These are phyloP conservation scores for Solanum aculeatissimum DNA, from an alignment of 305 asterid species.

Conservation along the genomic window DNA sequence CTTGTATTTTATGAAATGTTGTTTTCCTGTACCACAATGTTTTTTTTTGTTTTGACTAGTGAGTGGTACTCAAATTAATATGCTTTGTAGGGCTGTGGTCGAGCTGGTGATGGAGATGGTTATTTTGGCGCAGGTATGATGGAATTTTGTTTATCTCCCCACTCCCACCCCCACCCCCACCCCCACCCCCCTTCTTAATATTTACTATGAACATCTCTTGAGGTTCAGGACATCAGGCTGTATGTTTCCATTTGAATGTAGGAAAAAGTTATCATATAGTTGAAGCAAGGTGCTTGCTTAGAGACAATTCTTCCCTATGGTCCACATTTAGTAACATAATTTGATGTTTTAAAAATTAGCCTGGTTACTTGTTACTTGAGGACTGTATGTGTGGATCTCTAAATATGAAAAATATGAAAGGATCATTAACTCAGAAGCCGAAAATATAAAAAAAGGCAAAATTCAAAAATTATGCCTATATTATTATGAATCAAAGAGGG, in stretches of 20 bases:
- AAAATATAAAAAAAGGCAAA: neutral
- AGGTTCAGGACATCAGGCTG: neutral
- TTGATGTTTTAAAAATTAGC: neutral
- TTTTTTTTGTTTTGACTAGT: neutral
- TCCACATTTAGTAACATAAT: neutral
- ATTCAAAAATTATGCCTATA: neutral
- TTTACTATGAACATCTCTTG: neutral
- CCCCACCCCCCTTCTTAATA: neutral
- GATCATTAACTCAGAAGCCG: neutral
- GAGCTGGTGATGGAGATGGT: conserved; percentile 54
- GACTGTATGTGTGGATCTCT: neutral
- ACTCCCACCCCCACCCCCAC: neutral
- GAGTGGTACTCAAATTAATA: neutral
- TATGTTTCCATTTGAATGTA: neutral
- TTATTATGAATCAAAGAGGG: neutral
- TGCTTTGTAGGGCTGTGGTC: conserved; percentile 67
- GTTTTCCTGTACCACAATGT: neutral
- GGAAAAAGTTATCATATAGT: neutral
- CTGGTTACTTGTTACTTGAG: neutral
- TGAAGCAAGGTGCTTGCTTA: neutral
- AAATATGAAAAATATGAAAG: neutral
- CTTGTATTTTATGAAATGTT: neutral
- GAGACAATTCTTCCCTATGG: neutral
- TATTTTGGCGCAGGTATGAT: conserved; percentile 56
- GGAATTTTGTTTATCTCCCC: neutral